Percentiles rank a stretch among this genome's conserved stretches.
phyloP scores from a whole-genome alignment of 305 asterid species.

The Rubia balearica region DNA sequence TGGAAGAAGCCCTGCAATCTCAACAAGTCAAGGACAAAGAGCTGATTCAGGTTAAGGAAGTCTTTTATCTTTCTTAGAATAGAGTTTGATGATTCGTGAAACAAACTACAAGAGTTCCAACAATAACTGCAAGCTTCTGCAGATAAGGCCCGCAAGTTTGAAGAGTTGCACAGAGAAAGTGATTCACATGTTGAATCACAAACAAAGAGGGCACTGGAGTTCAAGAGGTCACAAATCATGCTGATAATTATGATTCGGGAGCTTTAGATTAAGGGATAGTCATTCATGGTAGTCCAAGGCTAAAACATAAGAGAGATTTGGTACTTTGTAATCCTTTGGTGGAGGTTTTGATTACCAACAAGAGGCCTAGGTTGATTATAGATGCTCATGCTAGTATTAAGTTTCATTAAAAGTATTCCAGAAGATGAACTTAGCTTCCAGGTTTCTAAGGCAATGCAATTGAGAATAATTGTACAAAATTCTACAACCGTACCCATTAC shows the following conservation, averaged over 20 bases:
- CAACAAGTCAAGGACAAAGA: constrained; percentile 43
- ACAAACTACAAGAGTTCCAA: constrained; percentile 59
- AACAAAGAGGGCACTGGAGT: constrained; percentile 49
- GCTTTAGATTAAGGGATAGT: too few species aligned
- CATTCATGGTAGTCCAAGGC: too few species aligned
- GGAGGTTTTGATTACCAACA: too few species aligned
- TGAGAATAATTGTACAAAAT: background rate
- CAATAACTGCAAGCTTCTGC: constrained; percentile 39
- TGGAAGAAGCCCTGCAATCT: constrained; percentile 50
- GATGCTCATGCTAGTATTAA: too few species aligned
- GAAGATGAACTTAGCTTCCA: background rate
- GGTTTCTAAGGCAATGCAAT: background rate
- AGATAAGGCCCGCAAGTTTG: constrained; percentile 51
- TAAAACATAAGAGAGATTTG: constrained; percentile 20
- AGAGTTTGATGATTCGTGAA: constrained; percentile 58
- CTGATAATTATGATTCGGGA: too few species aligned
- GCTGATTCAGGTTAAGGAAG: constrained; percentile 43
- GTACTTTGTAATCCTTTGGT: too few species aligned
- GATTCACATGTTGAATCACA: constrained; percentile 62
- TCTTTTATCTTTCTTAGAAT: constrained; percentile 47
- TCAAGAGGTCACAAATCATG: background rate
- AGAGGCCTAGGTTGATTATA: too few species aligned
- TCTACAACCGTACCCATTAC: background rate
- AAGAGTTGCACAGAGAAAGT: constrained; percentile 72
- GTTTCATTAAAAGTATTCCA: background rate